Evolutionary conservation across 106 monocot species (phyloP).

Genomic region (Triglochin maritima): DNA sequence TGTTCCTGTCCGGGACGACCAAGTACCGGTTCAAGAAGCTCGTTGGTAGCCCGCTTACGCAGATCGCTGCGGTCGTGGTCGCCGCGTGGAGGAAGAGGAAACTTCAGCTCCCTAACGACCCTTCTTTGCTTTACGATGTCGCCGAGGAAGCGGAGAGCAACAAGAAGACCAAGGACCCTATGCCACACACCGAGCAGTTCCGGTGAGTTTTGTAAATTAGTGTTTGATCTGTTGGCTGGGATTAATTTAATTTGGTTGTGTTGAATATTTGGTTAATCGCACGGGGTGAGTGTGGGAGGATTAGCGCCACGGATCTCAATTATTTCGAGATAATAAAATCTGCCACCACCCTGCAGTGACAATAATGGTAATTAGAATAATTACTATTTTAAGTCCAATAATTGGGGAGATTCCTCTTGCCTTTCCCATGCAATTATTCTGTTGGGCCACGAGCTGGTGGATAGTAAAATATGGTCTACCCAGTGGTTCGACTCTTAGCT

Average conservation of each 20-base stretch:
- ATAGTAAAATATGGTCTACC: too few relatives aligned
- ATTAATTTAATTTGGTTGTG: background rate
- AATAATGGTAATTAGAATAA: too few relatives aligned
- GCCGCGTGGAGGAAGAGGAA: slow-evolving; percentile 48
- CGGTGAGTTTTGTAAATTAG: slow-evolving; percentile 15
- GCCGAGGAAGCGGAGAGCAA: background rate
- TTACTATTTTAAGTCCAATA: too few relatives aligned
- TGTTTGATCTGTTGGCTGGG: background rate
- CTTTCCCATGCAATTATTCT: too few relatives aligned
- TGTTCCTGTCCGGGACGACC: slow-evolving; percentile 43
- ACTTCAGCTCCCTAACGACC: slow-evolving; percentile 29
- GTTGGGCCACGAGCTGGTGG: too few relatives aligned
- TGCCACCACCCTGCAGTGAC: too few relatives aligned
- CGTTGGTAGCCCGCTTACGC: slow-evolving; percentile 59
- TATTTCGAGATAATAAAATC: too few relatives aligned
- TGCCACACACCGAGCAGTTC: slow-evolving; percentile 48
- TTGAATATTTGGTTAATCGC: background rate
- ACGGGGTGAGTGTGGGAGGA: background rate
- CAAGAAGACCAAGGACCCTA: slow-evolving; percentile 17
- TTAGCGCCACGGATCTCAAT: background rate
- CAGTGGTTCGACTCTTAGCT: too few relatives aligned
- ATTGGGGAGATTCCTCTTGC: too few relatives aligned
- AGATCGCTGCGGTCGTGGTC: slow-evolving; percentile 39
- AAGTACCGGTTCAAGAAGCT: slow-evolving; percentile 63
- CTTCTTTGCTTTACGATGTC: slow-evolving; percentile 27